Evolutionary conservation across 2,329 filamentous ascomycete species (phyloP), one percentile per base, ranked within the genome.

Genomic region (Zopfia rhizophila): DNA sequence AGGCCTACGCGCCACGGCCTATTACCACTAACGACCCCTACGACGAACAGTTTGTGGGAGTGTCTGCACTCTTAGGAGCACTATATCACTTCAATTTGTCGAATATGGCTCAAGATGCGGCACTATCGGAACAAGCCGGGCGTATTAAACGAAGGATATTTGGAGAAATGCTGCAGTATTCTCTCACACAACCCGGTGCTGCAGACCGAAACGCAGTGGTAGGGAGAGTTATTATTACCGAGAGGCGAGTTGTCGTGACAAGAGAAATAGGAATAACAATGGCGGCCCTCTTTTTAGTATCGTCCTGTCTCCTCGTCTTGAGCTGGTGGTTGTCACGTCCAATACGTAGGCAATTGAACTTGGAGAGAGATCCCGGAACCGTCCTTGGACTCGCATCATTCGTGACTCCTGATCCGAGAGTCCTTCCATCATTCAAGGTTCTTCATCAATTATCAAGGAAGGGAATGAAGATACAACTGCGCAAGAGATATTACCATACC

Each of bases 121-220:
- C 42, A 3, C 14, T 58, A 3, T 16, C 19, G 3, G n/a, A 39
- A 10, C 25, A 30, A 14, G 53, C 53, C 10, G 40, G 28, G 10
- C 43, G 32, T 19, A 33, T 54, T n/a, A 63, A 60, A 35, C 50
- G 56, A 10, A 51, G 59, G 3, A 48, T 61, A 17, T 56, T 59
- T 5, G 47, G 39, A 12, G 55, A 63, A 22, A 35, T 27, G 3
- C 11, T 60, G 2, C 51, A 44, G n/a, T 48, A 54, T 10, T 35
- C 57, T 3, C 22, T 61, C 8, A 37, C 18, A 7, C 14, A 27
- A 10, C 22, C 45, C 3, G 24, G n/a, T n/a, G n/a, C n/a, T n/a
- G n/a, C n/a, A n/a, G n/a, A n/a, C n/a, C n/a, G n/a, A n/a, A n/a
- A n/a, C n/a, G n/a, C n/a, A n/a, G n/a, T n/a, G n/a, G n/a, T n/a